These are phyloP conservation scores for Fusarium oxysporum DNA, from an alignment of 2,329 filamentous ascomycete species.

Conservation along the genomic window DNA sequence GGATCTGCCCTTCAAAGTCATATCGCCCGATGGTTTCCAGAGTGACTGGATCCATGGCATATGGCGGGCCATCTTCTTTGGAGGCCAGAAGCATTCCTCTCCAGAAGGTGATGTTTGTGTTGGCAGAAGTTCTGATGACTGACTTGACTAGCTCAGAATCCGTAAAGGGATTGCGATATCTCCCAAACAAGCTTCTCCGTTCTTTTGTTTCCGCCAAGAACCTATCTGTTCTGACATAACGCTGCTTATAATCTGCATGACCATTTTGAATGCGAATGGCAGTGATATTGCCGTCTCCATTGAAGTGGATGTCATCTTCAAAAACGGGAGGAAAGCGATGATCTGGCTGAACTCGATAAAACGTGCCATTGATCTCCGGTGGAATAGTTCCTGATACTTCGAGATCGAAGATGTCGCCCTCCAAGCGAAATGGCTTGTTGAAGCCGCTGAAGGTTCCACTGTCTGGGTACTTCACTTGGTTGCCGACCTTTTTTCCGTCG, in stretches of 20 bases:
- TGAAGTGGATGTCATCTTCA: conserved; percentile 29
- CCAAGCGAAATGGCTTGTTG: conserved; percentile 7
- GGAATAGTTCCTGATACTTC: conserved; percentile 5
- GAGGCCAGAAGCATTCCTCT: conserved; percentile 11
- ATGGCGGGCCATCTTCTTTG: conserved; percentile 17
- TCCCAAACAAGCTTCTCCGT: conserved; percentile 15
- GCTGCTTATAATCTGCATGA: conserved; percentile 10
- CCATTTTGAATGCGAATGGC: conserved; percentile 6
- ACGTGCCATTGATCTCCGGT: conserved; percentile 18
- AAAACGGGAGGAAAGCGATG: conserved; percentile 15
- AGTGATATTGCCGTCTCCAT: conserved; percentile 24
- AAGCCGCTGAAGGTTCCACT: background rate
- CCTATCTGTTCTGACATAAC: conserved; percentile 13
- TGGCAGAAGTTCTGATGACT: conserved; percentile 10
- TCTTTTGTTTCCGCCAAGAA: background rate
- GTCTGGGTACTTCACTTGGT: background rate
- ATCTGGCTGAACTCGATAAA: conserved; percentile 30
- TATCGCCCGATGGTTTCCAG: conserved; percentile 6
- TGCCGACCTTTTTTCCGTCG: background rate
- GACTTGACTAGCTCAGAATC: conserved; percentile 15
- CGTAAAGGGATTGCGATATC: conserved; percentile 19
- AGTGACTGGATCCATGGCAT: conserved; percentile 15
- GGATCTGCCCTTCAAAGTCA: conserved; percentile 21
- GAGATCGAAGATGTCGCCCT: background rate
- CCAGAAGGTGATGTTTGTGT: conserved; percentile 23